phyloP scores from a whole-genome alignment of 163 green algal genomes.

The Scenedesmus sp. region DNA sequence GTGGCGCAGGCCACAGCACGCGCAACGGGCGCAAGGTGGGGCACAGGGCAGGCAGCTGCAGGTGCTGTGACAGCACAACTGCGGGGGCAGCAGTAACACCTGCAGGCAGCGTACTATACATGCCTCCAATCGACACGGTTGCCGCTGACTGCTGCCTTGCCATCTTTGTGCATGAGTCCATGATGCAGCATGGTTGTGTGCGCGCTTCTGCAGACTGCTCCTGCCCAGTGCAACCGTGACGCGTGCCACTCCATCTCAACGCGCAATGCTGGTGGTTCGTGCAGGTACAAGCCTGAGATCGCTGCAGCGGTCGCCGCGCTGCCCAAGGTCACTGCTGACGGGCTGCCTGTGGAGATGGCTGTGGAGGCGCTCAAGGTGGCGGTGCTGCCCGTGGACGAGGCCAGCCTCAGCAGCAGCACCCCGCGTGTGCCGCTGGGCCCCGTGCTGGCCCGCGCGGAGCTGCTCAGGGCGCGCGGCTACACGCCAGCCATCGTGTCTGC shows the following conservation, averaged over 20 bases:
- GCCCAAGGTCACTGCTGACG: constrained; percentile 53
- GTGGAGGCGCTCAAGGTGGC: constrained; percentile 54
- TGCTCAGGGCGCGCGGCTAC: constrained; percentile 66
- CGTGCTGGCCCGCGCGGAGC: constrained; percentile 35
- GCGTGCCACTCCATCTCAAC: neutral
- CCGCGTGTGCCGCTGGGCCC: constrained; percentile 59
- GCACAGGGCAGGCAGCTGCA: neutral
- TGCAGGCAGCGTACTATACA: neutral
- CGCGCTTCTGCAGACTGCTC: too few species aligned
- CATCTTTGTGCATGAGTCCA: too few species aligned
- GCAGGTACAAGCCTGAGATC: constrained; percentile 71
- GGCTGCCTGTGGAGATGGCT: constrained; percentile 62
- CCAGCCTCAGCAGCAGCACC: constrained; percentile 46
- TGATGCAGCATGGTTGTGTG: too few species aligned
- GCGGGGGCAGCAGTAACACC: neutral
- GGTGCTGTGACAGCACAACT: neutral
- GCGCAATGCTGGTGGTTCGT: neutral
- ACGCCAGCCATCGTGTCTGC: constrained; percentile 53
- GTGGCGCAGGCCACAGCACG: constrained; percentile 62
- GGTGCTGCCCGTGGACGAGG: constrained; percentile 56
- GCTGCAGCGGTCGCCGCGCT: constrained; percentile 52
- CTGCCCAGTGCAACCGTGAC: too few species aligned
- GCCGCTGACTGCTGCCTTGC: too few species aligned
- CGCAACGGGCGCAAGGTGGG: constrained; percentile 65
- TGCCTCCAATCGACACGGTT: too few species aligned